Percentiles rank a stretch among this genome's conserved stretches.
phyloP scores from a whole-genome alignment of 768 basidiomycete species.

The Tubosaeta sp. region DNA sequence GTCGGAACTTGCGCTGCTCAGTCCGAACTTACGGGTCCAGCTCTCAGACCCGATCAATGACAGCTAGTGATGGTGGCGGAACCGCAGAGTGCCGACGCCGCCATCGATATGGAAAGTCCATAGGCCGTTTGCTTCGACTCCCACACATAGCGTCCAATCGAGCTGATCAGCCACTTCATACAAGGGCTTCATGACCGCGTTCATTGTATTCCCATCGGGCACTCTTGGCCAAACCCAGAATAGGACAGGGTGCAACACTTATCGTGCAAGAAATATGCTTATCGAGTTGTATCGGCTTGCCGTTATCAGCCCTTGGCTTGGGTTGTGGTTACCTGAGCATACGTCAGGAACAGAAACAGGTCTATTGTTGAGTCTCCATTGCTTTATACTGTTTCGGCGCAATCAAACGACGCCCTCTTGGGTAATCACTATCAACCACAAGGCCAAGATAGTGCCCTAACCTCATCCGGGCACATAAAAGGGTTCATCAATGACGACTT shows the following conservation, averaged over 20 bases:
- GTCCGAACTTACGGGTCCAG: not conserved
- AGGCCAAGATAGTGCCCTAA: not conserved
- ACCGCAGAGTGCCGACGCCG: not conserved
- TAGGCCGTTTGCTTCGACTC: not conserved
- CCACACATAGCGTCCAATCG: not conserved
- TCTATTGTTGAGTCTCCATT: constrained; percentile 49
- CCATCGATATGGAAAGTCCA: not conserved
- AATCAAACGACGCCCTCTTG: constrained; percentile 49
- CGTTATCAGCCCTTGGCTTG: constrained; percentile 13
- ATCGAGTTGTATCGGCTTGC: constrained; percentile 4
- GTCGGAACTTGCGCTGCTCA: not conserved
- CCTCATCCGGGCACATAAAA: constrained; percentile 35
- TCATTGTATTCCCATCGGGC: not conserved
- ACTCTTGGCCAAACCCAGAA: not conserved
- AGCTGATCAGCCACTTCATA: constrained; percentile 1
- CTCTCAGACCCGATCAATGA: not conserved
- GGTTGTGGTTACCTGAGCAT: constrained; percentile 42
- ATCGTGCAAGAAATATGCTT: not conserved
- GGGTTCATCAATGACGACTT: constrained; percentile 51
- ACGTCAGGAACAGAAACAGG: constrained; percentile 52
- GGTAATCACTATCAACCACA: constrained; percentile 44
- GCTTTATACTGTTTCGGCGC: constrained; percentile 53
- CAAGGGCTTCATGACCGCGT: constrained; percentile 5
- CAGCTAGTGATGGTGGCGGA: not conserved
- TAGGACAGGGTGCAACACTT: not conserved